Base-by-base conservation (phyloP, 148 eudicot genomes). In the Rhododendron ferrugineum region DNA sequence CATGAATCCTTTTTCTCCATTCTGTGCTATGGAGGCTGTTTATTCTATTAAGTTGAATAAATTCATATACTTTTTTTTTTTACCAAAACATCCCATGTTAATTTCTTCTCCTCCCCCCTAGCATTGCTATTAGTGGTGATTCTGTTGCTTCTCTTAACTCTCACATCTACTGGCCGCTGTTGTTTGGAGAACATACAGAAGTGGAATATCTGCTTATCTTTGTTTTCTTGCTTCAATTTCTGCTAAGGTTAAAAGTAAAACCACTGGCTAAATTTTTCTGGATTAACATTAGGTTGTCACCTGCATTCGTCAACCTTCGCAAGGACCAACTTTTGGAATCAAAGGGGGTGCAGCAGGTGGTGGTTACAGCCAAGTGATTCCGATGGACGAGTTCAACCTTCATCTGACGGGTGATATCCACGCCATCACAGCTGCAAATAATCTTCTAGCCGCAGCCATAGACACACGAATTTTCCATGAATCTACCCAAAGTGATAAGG, bases 261-360 rank as follows among this genome's bases (percentile, higher is more conserved):
- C 79, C 73, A 44, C 58, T 80, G 82, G 83, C 77, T 50, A 26
- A 30, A 83, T 30, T 30, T 85, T 73, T 77, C n/a, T 20, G 23
- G 46, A 22, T 84, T 87, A 81, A 85, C 77, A 11, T 68, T 85
- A 97, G 99, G 99, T 97, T 84, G 93, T 97, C 23, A 97, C 99
- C 44, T 95, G 98, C 89, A 89, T 97, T 83, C 98, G 99, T 56
- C 99, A 97, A 87, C 99, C 99, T 83, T 97, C 99, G 50, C 99
- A 97, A 95, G 99, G 99, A 83, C 99, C 99, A 40, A 97, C 99
- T 83, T 97, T 97, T 88, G 99, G 99, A 79, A 97, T 97, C 58
- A 97, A 97, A 90, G 99, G 99, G 76, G 99, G 99, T 88, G 99
- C 99, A 64, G 99, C 99, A 36, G 99, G 99, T 56, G 99, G 99